Base-by-base conservation (phyloP, 768 basidiomycete genomes). In the Coprinopsis marcescibilis region DNA sequence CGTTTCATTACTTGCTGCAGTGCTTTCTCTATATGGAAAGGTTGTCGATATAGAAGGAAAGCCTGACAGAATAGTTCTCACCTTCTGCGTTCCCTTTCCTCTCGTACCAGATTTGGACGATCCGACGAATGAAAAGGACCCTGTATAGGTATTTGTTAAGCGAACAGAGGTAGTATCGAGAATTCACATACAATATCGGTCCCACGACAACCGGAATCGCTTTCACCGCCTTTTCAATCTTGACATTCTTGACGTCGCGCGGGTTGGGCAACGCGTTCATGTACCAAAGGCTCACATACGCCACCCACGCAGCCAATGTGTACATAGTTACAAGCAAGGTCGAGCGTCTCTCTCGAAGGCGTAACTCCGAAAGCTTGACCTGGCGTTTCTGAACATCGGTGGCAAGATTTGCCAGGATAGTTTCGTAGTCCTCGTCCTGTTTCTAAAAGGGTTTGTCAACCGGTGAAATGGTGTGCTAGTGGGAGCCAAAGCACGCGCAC, bases 91-190 rank as follows among this genome's bases (percentile, higher is more conserved):
- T 78, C 2, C 85, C 89, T 55, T 81, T 90, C 47, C 83, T 72
- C 17, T 76, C 76, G 56, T 89, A 92, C 88, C 87, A 90, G 48
- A 84, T 73, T 60, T 90, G 86, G 47, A 90, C 84, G 45, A 91
- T 83, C 30, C 89, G 69, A 26, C 89, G 75, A 13, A 81, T 77
- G 58, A 90, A 89, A 39, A 91, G 63, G 27, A 89, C 81, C 81
- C 61, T 43, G 39, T 27, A 45, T n/a, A 24, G 45, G 13, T 38
- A 38, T 20, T 13, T 20, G 32, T 14, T 15, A 2, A 11, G 37
- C 10, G 8, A 26, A 29, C 8, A 21, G 14, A 1, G 13, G 23
- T 23, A 24, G n/a, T 21, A 12, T 26, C 2, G 5, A 13, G 44
- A 15, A 24, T 17, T 11, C 3, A 80, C 87, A 54, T 62, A 94